phyloP scores from a whole-genome alignment of 192 early-diverging fungal species.

The Coemansia sp. region DNA sequence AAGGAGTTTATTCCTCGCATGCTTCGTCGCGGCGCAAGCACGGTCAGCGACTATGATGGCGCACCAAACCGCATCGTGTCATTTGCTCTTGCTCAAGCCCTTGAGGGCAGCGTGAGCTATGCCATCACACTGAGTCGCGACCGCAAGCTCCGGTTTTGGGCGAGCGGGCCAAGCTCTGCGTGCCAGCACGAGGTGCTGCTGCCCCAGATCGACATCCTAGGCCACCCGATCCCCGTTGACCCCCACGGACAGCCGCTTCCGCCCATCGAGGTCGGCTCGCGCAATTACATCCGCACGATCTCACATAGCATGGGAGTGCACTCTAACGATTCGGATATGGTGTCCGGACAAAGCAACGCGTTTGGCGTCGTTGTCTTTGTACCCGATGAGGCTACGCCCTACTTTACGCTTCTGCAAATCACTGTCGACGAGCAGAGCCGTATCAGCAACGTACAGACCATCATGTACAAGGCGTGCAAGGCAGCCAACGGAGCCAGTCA shows the following conservation, averaged over 20 bases:
- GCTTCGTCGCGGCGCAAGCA: constrained; percentile 25
- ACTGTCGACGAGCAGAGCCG: constrained; percentile 18
- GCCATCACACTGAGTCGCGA: constrained; percentile 48
- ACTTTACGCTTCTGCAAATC: constrained; percentile 44
- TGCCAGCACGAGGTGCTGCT: constrained; percentile 40
- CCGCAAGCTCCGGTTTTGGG: constrained; percentile 50
- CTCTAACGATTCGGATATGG: constrained; percentile 23
- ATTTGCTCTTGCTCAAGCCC: constrained; percentile 29
- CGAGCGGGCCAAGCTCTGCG: constrained; percentile 14
- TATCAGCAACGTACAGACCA: constrained; percentile 21
- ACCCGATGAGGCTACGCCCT: constrained; percentile 46
- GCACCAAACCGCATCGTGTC: constrained; percentile 10
- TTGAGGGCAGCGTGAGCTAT: constrained; percentile 28
- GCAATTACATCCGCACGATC: constrained; percentile 31
- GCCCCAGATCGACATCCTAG: constrained; percentile 39
- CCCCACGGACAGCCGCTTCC: constrained; percentile 14
- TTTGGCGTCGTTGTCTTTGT: constrained; percentile 54
- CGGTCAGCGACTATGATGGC: constrained; percentile 6
- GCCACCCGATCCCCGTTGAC: constrained; percentile 24
- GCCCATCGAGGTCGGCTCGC: constrained; percentile 12
- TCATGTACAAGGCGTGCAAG: constrained; percentile 49
- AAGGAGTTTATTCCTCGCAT: constrained; percentile 38
- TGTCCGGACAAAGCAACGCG: constrained; percentile 3
- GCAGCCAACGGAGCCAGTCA: constrained; percentile 43
- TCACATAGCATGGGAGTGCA: constrained; percentile 16